Evolutionary conservation across 2,329 filamentous ascomycete genomes (phyloP).

Genomic region (Laburnicola sp.): DNA sequence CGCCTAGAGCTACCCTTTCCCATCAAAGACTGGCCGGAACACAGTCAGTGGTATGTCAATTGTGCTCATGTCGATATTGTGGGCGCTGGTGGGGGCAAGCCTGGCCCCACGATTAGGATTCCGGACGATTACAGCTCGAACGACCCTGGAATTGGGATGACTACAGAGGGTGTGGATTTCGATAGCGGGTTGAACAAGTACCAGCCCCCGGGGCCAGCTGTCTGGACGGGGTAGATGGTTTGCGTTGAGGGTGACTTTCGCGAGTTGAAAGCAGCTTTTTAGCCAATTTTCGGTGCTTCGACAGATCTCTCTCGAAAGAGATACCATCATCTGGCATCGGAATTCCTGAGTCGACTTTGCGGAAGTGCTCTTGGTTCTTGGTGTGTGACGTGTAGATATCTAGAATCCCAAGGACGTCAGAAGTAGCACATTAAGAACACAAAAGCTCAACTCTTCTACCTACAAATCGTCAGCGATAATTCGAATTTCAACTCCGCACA

Average conservation of each 20-base stretch:
- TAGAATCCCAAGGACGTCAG: not conserved
- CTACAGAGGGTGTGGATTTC: slow-evolving; percentile 7
- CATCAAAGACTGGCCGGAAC: slow-evolving; percentile 8
- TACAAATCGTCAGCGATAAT: too few relatives aligned
- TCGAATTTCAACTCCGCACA: too few relatives aligned
- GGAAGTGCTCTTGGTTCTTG: slow-evolving; percentile 2
- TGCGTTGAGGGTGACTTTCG: too few relatives aligned
- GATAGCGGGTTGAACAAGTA: slow-evolving; percentile 5
- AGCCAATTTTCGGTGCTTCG: not conserved
- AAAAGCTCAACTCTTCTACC: too few relatives aligned
- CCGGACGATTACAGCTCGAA: slow-evolving; percentile 9
- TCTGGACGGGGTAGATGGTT: slow-evolving; percentile 10
- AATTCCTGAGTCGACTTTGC: not conserved
- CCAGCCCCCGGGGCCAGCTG: slow-evolving; percentile 7
- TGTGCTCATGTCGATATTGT: slow-evolving; percentile 16
- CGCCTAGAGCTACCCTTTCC: slow-evolving; percentile 12
- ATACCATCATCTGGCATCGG: not conserved
- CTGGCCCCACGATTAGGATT: slow-evolving; percentile 7
- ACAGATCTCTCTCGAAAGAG: not conserved
- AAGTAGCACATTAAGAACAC: too few relatives aligned
- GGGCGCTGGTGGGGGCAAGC: slow-evolving; percentile 10
- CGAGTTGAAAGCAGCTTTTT: too few relatives aligned
- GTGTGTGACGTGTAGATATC: slow-evolving; percentile 1
- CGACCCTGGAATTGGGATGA: slow-evolving; percentile 8
- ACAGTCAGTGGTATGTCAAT: slow-evolving; percentile 16